Percentiles rank a stretch among this genome's conserved stretches.
These are phyloP conservation scores for Cryphonectria parasitica DNA, from an alignment of 2,329 filamentous ascomycete species.

Conservation along the genomic window DNA sequence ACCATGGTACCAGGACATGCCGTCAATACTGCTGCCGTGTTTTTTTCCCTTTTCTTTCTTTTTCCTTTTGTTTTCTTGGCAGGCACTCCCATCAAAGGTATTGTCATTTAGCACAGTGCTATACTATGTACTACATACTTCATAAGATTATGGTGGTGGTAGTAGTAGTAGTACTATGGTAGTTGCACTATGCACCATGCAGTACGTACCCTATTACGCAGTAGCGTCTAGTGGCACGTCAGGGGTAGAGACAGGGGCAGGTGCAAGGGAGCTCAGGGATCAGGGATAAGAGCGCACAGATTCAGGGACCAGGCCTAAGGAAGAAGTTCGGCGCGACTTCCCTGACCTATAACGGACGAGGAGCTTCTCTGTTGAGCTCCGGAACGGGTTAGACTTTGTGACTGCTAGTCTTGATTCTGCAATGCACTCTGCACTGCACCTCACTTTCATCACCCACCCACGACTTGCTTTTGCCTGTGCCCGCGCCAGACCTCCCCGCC, in stretches of 20 bases:
- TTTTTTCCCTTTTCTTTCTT: no score
- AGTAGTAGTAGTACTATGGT: no score
- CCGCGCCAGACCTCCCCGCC: background rate
- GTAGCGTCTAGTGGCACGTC: background rate
- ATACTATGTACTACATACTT: background rate
- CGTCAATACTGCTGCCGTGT: background rate
- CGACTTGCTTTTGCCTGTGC: background rate
- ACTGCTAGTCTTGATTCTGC: constrained; percentile 7
- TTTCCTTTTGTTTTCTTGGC: no score
- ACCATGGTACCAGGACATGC: background rate
- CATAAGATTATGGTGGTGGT: background rate
- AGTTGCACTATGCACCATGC: background rate
- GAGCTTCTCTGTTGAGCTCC: background rate
- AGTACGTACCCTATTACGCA: background rate
- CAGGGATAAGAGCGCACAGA: background rate
- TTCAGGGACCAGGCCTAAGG: constrained; percentile 4
- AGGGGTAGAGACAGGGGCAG: constrained; percentile 2
- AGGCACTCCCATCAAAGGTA: background rate
- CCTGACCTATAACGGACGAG: constrained; percentile 3
- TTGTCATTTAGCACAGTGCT: background rate
- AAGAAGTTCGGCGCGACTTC: constrained; percentile 9
- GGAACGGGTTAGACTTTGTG: background rate
- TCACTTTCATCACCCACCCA: background rate
- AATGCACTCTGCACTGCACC: constrained; percentile 8
- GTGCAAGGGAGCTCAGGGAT: background rate